Conservation (phyloP, 768 basidiomycete genomes). For the Xerocomellus amylosporus region DNA sequence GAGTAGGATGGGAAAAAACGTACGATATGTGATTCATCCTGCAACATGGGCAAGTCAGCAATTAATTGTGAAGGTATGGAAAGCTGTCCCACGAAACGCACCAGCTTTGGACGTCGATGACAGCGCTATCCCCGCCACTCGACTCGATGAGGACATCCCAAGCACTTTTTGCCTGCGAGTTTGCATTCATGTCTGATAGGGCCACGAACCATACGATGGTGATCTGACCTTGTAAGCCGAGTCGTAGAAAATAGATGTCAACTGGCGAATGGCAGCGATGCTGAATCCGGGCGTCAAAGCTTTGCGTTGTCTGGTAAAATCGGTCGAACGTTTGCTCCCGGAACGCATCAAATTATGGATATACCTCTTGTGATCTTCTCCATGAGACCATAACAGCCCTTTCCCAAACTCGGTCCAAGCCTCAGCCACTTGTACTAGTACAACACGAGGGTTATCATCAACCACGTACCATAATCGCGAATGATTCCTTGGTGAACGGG, state of each 20-base stretch:
- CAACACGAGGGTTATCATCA: too few species aligned
- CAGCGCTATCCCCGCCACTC: slow-evolving; percentile 5
- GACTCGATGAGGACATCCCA: slow-evolving; percentile 30
- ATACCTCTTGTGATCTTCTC: slow-evolving; percentile 47
- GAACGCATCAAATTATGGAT: not conserved
- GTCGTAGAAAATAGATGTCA: slow-evolving; percentile 40
- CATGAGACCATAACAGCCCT: slow-evolving; percentile 32
- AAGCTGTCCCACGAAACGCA: slow-evolving; percentile 22
- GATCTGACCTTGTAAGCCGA: slow-evolving; percentile 26
- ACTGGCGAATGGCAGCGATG: slow-evolving; percentile 35
- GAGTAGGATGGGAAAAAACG: slow-evolving; percentile 18
- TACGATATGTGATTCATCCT: slow-evolving; percentile 39
- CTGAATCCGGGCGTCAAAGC: slow-evolving; percentile 40
- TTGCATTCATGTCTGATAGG: not conserved
- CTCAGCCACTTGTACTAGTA: not conserved
- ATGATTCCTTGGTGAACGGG: slow-evolving; percentile 27
- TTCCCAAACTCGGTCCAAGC: slow-evolving; percentile 19
- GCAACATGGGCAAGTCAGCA: not conserved
- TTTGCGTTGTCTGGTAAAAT: slow-evolving; percentile 32
- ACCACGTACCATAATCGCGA: slow-evolving; percentile 22
- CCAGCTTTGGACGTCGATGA: slow-evolving; percentile 40
- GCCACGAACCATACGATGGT: not conserved
- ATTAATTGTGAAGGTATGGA: slow-evolving; percentile 8
- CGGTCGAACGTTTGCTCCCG: not conserved
- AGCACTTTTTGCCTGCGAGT: slow-evolving; percentile 25